These are phyloP conservation scores for Zymoseptoria brevis DNA, from an alignment of 2,329 filamentous ascomycete species.

Conservation along the genomic window DNA sequence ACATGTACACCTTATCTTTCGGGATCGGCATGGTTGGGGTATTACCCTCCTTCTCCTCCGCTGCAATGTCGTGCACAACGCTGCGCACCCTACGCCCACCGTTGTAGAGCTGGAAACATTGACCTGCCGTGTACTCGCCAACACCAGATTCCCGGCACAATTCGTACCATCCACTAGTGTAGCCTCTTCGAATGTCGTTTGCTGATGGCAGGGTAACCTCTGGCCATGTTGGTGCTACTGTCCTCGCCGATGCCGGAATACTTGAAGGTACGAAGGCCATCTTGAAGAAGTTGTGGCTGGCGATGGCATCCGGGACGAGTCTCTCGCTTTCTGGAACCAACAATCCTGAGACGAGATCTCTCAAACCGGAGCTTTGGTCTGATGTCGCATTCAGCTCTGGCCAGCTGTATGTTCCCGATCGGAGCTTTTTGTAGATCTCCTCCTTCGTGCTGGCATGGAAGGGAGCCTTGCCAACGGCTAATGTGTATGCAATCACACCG, in stretches of 20 bases:
- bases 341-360: constrained; percentile 69
- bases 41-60: constrained; percentile 40
- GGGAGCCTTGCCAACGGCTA: constrained; percentile 91
- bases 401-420: constrained; percentile 72
- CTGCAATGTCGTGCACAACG: constrained; percentile 43
- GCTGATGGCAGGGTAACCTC: constrained; percentile 37
- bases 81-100: constrained; percentile 42
- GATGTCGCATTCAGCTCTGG: constrained; percentile 57
- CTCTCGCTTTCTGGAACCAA: constrained; percentile 67
- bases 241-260: constrained; percentile 40
- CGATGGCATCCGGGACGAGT: constrained; percentile 68
- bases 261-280: constrained; percentile 62
- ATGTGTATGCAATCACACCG: constrained; percentile 96
- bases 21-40: constrained; percentile 44
- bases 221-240: constrained; percentile 40
- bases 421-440: constrained; percentile 66
- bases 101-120: constrained; percentile 37
- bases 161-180: constrained; percentile 44
- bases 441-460: constrained; percentile 89
- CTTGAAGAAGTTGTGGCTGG: constrained; percentile 72
- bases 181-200: constrained; percentile 38
- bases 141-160: constrained; percentile 45
- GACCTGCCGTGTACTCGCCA: constrained; percentile 40
- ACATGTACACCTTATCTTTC: constrained; percentile 41
- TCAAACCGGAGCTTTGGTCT: constrained; percentile 68